Evolutionary conservation across 441 rosid genomes (phyloP).

Genomic region (Metrosideros polymorpha): DNA sequence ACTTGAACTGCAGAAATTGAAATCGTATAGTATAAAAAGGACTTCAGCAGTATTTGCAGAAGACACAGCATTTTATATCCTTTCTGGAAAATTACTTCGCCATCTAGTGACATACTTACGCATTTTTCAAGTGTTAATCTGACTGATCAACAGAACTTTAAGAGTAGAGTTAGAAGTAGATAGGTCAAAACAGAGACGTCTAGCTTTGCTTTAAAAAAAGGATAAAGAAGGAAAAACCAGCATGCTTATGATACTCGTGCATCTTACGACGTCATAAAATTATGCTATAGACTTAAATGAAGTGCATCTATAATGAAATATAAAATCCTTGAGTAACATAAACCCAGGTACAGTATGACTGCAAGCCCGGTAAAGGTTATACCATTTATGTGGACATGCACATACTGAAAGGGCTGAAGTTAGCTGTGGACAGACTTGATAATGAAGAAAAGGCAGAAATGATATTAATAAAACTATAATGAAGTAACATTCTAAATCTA

Average conservation of each 20-base stretch:
- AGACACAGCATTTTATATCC: not conserved
- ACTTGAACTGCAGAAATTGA: conserved; percentile 66
- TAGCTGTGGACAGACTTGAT: not conserved
- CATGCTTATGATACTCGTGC: not conserved
- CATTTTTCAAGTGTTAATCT: not conserved
- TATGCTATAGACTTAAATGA: not conserved
- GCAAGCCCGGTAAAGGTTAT: not conserved
- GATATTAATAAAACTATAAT: not conserved
- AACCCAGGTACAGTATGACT: not conserved
- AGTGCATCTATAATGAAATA: not conserved
- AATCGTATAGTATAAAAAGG: not conserved
- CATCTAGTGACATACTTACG: not conserved
- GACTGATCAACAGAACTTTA: not conserved
- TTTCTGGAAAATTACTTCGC: not conserved
- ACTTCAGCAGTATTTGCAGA: not conserved
- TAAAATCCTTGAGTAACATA: not conserved
- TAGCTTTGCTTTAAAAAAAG: not conserved
- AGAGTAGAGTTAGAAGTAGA: not conserved
- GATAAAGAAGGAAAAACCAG: not conserved
- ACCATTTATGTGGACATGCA: not conserved
- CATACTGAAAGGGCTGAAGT: not conserved
- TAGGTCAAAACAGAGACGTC: not conserved
- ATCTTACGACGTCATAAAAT: not conserved
- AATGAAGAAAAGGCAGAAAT: not conserved
- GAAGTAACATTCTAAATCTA: not conserved